phyloP scores from a whole-genome alignment of 148 eudicot genomes.

The Euryodendron excelsum region DNA sequence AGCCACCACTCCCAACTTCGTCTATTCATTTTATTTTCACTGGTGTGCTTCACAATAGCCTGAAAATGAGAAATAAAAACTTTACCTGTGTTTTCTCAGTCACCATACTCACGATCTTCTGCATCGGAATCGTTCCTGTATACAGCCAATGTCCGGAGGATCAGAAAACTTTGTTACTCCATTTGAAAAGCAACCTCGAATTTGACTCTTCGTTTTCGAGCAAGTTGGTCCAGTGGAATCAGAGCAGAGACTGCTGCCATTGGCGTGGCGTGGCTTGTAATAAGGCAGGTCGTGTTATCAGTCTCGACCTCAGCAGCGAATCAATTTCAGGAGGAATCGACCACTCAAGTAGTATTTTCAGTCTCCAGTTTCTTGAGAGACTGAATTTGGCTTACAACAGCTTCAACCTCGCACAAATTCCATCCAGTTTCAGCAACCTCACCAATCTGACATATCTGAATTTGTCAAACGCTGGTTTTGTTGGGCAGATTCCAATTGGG shows the following conservation, averaged over 20 bases:
- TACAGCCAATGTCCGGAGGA: slow-evolving; percentile 15
- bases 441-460: too few species aligned
- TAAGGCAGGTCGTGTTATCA: too few species aligned
- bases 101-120: slow-evolving; percentile 16
- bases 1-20: background rate
- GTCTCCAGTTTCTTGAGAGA: too few species aligned
- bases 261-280: slow-evolving; percentile 36
- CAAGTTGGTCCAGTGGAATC: slow-evolving; percentile 28
- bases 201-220: background rate
- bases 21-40: too few species aligned
- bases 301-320: too few species aligned
- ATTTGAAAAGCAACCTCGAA: slow-evolving; percentile 19
- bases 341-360: too few species aligned
- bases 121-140: background rate
- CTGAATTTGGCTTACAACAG: too few species aligned
- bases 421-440: too few species aligned
- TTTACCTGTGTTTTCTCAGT: slow-evolving; percentile 18
- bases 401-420: too few species aligned
- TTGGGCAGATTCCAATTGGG: too few species aligned
- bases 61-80: background rate
- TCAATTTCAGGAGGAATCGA: too few species aligned
- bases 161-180: slow-evolving; percentile 30
- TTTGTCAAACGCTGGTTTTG: too few species aligned
- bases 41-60: slow-evolving; percentile 11
- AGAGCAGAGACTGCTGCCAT: slow-evolving; percentile 24